Conservation (phyloP, 148 eudicot genomes). For the Vaccinium vitisidaea region DNA sequence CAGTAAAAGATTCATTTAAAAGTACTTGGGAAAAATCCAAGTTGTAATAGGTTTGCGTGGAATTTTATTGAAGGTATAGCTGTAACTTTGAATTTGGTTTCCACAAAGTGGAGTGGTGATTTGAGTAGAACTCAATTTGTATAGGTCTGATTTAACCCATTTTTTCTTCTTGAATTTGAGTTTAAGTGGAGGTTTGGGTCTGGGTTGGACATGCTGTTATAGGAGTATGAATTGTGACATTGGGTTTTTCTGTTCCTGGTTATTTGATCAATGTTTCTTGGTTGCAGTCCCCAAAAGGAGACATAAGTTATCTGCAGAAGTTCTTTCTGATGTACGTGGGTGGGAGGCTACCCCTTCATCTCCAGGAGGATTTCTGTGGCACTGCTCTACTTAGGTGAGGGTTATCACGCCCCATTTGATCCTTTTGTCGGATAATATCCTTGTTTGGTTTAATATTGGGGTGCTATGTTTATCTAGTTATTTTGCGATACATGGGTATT, state of each 20-base stretch:
- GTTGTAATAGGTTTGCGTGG: neutral
- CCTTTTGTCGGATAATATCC: conserved; percentile 7
- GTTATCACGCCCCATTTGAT: conserved; percentile 1
- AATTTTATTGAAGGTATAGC: neutral
- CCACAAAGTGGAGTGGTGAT: neutral
- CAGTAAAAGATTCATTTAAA: too few species aligned
- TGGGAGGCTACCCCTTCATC: conserved; percentile 88
- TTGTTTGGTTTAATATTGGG: neutral
- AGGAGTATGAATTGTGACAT: neutral
- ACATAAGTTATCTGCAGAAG: conserved; percentile 89
- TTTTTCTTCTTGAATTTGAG: neutral
- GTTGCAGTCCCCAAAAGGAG: conserved; percentile 97
- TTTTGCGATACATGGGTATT: neutral
- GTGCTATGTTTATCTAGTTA: neutral
- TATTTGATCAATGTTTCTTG: conserved; percentile 9
- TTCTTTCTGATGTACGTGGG: conserved; percentile 95
- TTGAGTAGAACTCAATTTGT: neutral
- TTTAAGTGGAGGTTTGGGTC: neutral
- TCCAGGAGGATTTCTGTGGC: conserved; percentile 99
- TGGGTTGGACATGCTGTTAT: neutral
- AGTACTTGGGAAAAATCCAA: neutral
- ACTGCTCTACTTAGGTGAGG: conserved; percentile 89
- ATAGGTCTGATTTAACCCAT: neutral
- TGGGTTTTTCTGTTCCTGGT: neutral
- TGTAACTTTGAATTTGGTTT: neutral